These are phyloP conservation scores for Lathyrus oleraceus DNA, from an alignment of 306 rosid genomes.

Conservation along the genomic window DNA sequence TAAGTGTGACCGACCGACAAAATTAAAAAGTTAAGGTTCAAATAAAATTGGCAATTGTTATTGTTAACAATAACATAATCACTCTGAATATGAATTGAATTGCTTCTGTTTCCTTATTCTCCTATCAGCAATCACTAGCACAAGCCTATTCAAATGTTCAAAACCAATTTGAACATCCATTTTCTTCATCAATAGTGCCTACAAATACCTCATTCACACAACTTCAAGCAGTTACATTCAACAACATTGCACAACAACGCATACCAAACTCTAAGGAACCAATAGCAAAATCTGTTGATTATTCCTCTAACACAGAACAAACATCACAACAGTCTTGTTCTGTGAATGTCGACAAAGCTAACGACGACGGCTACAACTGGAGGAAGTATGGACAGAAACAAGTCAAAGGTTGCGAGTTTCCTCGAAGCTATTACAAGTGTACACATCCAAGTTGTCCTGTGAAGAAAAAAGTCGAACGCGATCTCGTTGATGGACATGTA, in stretches of 20 bases:
- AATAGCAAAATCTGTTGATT: constrained; percentile 42
- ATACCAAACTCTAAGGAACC: constrained; percentile 26
- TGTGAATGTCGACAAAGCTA: constrained; percentile 60
- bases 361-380: constrained; percentile 80
- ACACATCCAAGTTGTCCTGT: constrained; percentile 68
- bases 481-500: constrained; percentile 75
- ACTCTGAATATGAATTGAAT: neutral
- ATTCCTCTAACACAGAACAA: constrained; percentile 47
- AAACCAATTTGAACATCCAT: constrained; percentile 42
- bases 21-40: no score
- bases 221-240: constrained; percentile 39
- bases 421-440: constrained; percentile 82
- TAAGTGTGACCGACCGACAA: no score
- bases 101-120: neutral
- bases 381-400: constrained; percentile 87
- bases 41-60: no score
- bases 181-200: constrained; percentile 42
- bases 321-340: constrained; percentile 46
- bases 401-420: constrained; percentile 81
- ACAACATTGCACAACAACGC: constrained; percentile 29
- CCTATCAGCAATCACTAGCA: constrained; percentile 60
- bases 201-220: constrained; percentile 34
- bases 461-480: constrained; percentile 83
- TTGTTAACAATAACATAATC: neutral
- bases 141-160: constrained; percentile 57